phyloP scores from a whole-genome alignment of 164 flowering plant genomes.

The Tetrastigma voinierianum region DNA sequence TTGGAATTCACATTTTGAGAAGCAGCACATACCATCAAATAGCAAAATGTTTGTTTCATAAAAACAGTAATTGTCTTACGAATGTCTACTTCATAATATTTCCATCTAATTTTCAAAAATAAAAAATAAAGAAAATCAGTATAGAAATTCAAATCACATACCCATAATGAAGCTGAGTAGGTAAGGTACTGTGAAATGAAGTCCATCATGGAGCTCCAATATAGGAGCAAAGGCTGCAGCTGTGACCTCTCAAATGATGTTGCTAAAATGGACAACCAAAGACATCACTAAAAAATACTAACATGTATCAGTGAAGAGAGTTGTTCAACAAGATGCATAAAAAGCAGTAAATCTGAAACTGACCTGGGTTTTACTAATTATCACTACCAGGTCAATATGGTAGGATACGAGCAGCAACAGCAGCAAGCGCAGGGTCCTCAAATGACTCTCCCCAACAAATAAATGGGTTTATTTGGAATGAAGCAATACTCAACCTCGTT shows the following conservation, averaged over 20 bases:
- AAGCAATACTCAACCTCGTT: conserved; percentile 63
- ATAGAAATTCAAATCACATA: conserved; percentile 19
- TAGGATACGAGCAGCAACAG: conserved; percentile 86
- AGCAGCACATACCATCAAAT: no score
- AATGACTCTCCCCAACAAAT: conserved; percentile 91
- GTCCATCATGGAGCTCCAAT: conserved; percentile 66
- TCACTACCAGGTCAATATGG: conserved; percentile 73
- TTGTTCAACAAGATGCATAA: background rate
- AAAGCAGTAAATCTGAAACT: conserved; percentile 10
- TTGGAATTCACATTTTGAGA: no score
- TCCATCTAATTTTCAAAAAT: background rate
- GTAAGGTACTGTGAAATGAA: conserved; percentile 60
- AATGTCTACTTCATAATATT: background rate
- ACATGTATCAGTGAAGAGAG: background rate
- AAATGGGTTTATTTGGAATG: conserved; percentile 74
- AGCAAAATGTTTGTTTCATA: background rate
- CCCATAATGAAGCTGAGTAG: conserved; percentile 73
- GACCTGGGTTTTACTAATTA: conserved; percentile 89
- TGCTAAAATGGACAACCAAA: conserved; percentile 35
- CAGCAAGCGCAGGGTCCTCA: conserved; percentile 94
- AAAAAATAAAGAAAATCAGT: background rate
- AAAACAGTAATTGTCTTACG: background rate
- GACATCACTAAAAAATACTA: background rate
- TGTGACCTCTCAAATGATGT: conserved; percentile 75
- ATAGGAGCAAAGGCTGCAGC: conserved; percentile 65